These are phyloP conservation scores for Fusarium luffae DNA, from an alignment of 2,329 filamentous ascomycete genomes.

Conservation along the genomic window DNA sequence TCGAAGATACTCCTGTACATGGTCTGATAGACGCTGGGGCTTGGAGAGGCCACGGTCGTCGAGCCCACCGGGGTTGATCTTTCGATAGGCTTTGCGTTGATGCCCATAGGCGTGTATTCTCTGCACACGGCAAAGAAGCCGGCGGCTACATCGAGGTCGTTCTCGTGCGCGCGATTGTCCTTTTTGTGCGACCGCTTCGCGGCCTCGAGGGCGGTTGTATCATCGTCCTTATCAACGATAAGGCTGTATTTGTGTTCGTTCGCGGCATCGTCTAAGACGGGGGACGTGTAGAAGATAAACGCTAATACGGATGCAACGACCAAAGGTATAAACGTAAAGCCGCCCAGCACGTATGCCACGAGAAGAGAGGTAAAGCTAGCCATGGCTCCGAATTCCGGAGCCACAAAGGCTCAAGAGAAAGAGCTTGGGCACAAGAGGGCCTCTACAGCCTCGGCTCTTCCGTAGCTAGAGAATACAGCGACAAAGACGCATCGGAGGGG, in stretches of 20 bases:
- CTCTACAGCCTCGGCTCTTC: conserved; percentile 34
- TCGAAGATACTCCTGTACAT: conserved; percentile 99
- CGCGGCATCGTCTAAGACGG: conserved; percentile 59
- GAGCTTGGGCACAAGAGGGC: conserved; percentile 33
- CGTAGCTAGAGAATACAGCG: conserved; percentile 22
- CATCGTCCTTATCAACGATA: conserved; percentile 70
- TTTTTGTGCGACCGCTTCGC: conserved; percentile 69
- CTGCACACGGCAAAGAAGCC: conserved; percentile 96
- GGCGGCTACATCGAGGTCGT: conserved; percentile 81
- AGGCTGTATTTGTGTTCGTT: conserved; percentile 47
- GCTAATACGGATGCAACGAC: conserved; percentile 69
- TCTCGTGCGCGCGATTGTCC: conserved; percentile 65
- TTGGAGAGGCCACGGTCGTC: conserved; percentile 78
- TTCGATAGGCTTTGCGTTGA: conserved; percentile 93
- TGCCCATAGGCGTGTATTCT: conserved; percentile 90
- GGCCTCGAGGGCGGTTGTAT: conserved; percentile 71
- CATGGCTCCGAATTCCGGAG: conserved; percentile 54
- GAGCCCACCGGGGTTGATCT: conserved; percentile 83
- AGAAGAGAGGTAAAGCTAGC: conserved; percentile 69
- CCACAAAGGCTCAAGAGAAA: conserved; percentile 32
- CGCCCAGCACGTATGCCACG: conserved; percentile 84
- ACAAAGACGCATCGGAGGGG: conserved; percentile 34
- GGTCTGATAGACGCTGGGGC: conserved; percentile 94
- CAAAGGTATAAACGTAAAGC: conserved; percentile 86
- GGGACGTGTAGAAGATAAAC: conserved; percentile 76